Conservation (phyloP, 768 basidiomycete genomes). For the Podaxis sp. region DNA sequence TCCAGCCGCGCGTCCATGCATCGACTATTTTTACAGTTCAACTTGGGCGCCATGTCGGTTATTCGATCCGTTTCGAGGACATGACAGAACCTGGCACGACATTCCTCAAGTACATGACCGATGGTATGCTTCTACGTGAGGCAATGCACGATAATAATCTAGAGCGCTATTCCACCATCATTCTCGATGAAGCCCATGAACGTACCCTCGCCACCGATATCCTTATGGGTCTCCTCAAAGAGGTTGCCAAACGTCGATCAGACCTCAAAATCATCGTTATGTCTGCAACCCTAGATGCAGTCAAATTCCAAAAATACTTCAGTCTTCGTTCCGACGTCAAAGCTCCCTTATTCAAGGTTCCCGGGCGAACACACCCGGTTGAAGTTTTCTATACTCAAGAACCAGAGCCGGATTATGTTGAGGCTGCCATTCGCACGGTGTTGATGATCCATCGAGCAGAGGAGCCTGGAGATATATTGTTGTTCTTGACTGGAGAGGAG, state of each 20-base stretch:
- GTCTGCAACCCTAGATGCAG: slow-evolving; percentile 95
- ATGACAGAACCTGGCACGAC: slow-evolving; percentile 88
- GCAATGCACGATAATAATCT: slow-evolving; percentile 96
- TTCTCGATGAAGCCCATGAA: slow-evolving; percentile 98
- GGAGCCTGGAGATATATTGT: slow-evolving; percentile 84
- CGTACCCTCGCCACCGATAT: slow-evolving; percentile 97
- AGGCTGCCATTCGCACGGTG: slow-evolving; percentile 94
- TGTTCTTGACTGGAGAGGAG: slow-evolving; percentile 98
- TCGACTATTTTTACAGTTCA: slow-evolving; percentile 49
- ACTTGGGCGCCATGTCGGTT: slow-evolving; percentile 93
- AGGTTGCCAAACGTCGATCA: slow-evolving; percentile 68
- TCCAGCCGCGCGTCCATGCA: neutral
- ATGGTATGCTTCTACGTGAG: slow-evolving; percentile 98
- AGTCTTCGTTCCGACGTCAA: slow-evolving; percentile 37
- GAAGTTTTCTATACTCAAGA: slow-evolving; percentile 94
- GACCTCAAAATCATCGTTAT: slow-evolving; percentile 98
- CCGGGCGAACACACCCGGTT: slow-evolving; percentile 91
- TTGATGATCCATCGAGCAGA: slow-evolving; percentile 97
- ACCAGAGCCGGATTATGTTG: slow-evolving; percentile 93
- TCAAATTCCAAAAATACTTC: slow-evolving; percentile 97
- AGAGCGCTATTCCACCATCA: slow-evolving; percentile 91
- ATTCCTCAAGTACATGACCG: slow-evolving; percentile 99
- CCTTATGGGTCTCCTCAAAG: slow-evolving; percentile 94
- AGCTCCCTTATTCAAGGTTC: slow-evolving; percentile 86
- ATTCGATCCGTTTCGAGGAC: slow-evolving; percentile 98